phyloP scores from a whole-genome alignment of 345 rosid species.

The Raphanus sativus region DNA sequence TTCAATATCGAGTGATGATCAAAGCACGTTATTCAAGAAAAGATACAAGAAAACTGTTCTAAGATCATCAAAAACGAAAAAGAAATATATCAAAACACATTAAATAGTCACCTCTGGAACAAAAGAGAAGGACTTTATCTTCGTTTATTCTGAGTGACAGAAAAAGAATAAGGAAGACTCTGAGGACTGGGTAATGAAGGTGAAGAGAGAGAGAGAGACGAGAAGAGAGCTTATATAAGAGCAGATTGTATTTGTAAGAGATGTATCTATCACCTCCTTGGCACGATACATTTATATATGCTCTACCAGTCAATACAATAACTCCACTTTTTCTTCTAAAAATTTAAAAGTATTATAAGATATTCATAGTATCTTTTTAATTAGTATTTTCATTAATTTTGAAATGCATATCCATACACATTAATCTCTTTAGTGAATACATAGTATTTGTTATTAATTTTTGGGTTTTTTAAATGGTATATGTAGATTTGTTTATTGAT shows the following conservation, averaged over 20 bases:
- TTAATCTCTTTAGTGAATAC: not conserved
- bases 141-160: constrained; percentile 6
- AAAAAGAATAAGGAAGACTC: constrained; percentile 10
- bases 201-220: constrained; percentile 21
- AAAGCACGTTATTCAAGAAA: not conserved
- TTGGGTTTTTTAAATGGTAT: no score
- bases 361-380: not conserved
- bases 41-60: constrained; percentile 1
- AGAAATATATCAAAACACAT: no score
- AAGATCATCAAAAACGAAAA: not conserved
- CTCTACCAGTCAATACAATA: not conserved
- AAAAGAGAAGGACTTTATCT: not conserved
- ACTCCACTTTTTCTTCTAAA: not conserved
- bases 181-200: constrained; percentile 23
- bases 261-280: constrained; percentile 34
- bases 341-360: no score
- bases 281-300: constrained; percentile 41
- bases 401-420: not conserved
- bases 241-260: constrained; percentile 17
- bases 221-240: constrained; percentile 26
- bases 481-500: not conserved
- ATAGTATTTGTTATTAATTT: not conserved
- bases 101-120: constrained; percentile 4
- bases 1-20: no score
- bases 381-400: not conserved